Conservation (phyloP, 2,329 filamentous ascomycete species). For the Curvularia hawaiiensis region DNA sequence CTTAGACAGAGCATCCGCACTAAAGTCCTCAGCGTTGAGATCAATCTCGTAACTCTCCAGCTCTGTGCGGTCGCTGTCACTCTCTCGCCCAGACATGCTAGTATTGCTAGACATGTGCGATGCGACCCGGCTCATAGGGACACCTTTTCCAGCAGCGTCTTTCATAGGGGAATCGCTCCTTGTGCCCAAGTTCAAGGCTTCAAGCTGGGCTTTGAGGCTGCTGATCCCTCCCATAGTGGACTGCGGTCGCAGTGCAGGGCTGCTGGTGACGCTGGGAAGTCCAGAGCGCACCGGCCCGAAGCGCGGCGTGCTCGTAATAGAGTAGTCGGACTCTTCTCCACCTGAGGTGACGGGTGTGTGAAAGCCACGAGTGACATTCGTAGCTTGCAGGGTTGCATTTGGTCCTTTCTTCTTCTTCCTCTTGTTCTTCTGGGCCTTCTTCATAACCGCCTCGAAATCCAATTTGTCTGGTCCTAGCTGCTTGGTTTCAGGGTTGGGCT, state of each 20-base stretch:
- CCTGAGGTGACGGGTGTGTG: conserved; percentile 58
- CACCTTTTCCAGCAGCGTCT: conserved; percentile 57
- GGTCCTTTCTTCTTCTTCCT: conserved; percentile 45
- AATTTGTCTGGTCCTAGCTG: conserved; percentile 42
- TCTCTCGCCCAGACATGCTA: conserved; percentile 62
- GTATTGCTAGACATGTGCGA: conserved; percentile 59
- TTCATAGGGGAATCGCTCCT: conserved; percentile 61
- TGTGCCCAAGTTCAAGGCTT: conserved; percentile 71
- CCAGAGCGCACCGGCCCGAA: conserved; percentile 50
- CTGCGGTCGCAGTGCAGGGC: conserved; percentile 56
- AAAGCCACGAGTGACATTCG: conserved; percentile 53
- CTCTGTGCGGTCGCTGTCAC: conserved; percentile 72
- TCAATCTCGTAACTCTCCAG: conserved; percentile 84
- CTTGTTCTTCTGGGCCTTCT: conserved; percentile 48
- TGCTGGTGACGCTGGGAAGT: conserved; percentile 58
- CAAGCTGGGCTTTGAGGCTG: conserved; percentile 79
- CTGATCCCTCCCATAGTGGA: conserved; percentile 73
- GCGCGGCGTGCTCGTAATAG: conserved; percentile 48
- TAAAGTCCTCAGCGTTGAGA: conserved; percentile 85
- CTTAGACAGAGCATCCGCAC: conserved; percentile 57
- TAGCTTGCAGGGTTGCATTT: conserved; percentile 38
- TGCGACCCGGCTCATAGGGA: conserved; percentile 32
- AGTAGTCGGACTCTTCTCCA: conserved; percentile 61
- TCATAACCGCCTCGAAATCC: conserved; percentile 46
- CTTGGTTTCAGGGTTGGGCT: conserved; percentile 29